Base-by-base conservation (phyloP, 108 stramenopile genomes). In the Aurantiochytrium sp. region DNA sequence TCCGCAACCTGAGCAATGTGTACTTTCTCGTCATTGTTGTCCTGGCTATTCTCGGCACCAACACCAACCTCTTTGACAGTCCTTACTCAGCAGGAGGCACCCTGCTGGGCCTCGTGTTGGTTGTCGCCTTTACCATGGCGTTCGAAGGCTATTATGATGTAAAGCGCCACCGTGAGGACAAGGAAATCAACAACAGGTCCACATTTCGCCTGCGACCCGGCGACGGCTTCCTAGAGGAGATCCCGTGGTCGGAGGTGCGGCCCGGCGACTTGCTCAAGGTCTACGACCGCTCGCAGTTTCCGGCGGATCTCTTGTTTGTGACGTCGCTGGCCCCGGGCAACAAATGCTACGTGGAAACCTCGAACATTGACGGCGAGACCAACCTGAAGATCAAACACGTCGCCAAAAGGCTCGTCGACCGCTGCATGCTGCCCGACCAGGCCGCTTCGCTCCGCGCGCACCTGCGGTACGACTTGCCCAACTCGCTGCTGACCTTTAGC, bases 11-110 rank as follows among this genome's bases (percentile, higher is more conserved):
- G n/a, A 98, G 97, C 36, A 99, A 99, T 89, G 69, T 98, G 85
- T 99, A 99, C 88, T 99, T 99, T 91, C 88, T 98, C 19, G 91
- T 95, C 69, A 96, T 99, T 22, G 95, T 96, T 12, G 54, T 93
- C 52, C 94, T 99, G 85, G 98, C 98, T 97, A 89, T 96, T 50
- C 31, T 98, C 4, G 99, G 99, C n/a, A 93, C 90, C 15, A 97
- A 97, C 91, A 39, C 92, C 4, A n/a, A 48, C 39, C 86, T 73
- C 68, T 97, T 96, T 87, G 87, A 93, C 19, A 96, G 97, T 2
- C 96, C 98, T 4, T 92, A 98, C 86, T 90, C 90, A 12, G 97
- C 99, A 19, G 98, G 92, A 93, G 96, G 97, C n/a, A 98, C 98
- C 2, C 89, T 98, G 27, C 95, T 97, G 21, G 97, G 97, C 4